Base-by-base conservation (phyloP, 352 stramenopile genomes). In the Achlya hypogyna region DNA sequence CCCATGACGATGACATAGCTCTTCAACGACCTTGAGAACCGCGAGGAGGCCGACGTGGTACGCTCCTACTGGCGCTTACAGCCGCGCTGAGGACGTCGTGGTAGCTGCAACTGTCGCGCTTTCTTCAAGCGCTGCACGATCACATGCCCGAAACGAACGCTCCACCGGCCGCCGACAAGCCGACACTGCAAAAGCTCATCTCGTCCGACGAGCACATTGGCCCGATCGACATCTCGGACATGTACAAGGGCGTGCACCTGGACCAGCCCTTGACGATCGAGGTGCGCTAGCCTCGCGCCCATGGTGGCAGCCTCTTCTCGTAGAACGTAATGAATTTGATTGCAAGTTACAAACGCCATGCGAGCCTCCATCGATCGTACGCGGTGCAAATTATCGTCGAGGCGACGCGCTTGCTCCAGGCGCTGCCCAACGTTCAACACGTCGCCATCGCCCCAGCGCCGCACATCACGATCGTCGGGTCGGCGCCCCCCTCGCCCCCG, bases 11-110 rank as follows among this genome's bases (percentile, higher is more conserved):
- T 54, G 6, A 63, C n/a, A 20, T 67, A 94, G 69, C 75, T 94
- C 18, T 94, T 94, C 54, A 91, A 91, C 63, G 83, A 94, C 68
- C 71, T 94, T 14, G 85, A 94, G 65, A 92, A 91, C 73, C 79
- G 84, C 40, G 85, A 94, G 69, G 85, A 94, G 60, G 79, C 81
- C 27, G 79, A 87, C 74, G 84, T 88, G 74, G 81, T 92, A 63
- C 29, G 79, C 75, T 9, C 12, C 25, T 51, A 67, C 6, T 38
- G 25, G 12, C 10, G 2, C 31, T 56, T 9, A 4, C 25, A n/a
- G 25, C 16, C 25, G 31, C 20, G n/a, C 31, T 1, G 22, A 20
- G 16, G 10, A 56, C 8, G 20, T 9, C 25, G 6, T 8, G 4
- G 31, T 51, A 90, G 82, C 68, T 92, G 38, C 78, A 89, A 62